Base-by-base conservation (phyloP, 345 rosid species). In the Eucalyptus virginea region DNA sequence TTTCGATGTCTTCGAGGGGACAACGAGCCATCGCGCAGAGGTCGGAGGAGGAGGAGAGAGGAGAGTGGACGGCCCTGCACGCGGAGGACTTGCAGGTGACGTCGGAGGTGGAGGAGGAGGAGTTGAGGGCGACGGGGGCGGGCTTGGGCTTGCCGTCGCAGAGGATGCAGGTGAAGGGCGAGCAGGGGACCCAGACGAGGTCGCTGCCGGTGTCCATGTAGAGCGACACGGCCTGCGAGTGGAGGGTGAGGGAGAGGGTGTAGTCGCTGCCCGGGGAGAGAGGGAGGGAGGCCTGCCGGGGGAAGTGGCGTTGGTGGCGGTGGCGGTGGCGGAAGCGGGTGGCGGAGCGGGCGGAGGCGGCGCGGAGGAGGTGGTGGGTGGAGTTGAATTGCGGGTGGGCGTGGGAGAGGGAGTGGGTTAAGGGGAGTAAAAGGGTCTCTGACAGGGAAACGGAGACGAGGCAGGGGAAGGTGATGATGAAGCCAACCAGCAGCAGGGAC, bases 161-260 rank as follows among this genome's bases (percentile, higher is more conserved):
- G 90, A 97, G 96, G 88, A 98, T 96, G 94, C 99, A 98, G 26
- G 94, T 93, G 89, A 98, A 94, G 48, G 99, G 99, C 34, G 94
- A 92, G 88, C 98, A 97, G 42, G 99, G 99, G 93, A 97, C 95
- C 99, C 99, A 98, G 87, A 98, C 99, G 40, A 98, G 96, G 94
- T 98, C 99, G 51, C 98, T 95, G 65, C 99, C 99, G 9, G 99
- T 98, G 94, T 98, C 99, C 23, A 98, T 94, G 93, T 95, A 98
- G 85, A 98, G 96, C 4, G 97, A 95, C 87, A 97, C 91, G 62
- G 94, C n/a, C 50, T 93, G 94, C 24, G 96, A 89, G 56, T 93
- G 91, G 86, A 89, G 86, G 51, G 92, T 86, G 87, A 94, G 93
- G 86, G 98, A 95, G 60, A 97, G 95, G 32, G 98, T 94, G 89